Conservation (phyloP, 2,329 filamentous ascomycete species). For the Ilyonectria mors-panacis region DNA sequence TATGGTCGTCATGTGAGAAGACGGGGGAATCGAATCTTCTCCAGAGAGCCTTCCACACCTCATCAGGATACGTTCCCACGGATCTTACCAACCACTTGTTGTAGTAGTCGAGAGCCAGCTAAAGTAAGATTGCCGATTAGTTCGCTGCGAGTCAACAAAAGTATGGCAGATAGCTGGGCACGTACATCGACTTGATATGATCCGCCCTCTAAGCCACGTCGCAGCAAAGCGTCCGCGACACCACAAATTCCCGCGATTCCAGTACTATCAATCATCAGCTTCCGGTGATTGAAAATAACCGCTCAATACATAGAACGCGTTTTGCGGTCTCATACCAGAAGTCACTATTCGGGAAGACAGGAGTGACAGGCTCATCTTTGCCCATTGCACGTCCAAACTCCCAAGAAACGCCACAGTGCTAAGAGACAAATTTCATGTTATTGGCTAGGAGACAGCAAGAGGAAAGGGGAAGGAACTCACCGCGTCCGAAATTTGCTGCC, state of each 20-base stretch:
- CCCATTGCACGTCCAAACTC: constrained; percentile 62
- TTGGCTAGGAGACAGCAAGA: neutral
- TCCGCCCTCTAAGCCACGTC: neutral
- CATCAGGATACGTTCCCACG: neutral
- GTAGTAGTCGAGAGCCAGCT: constrained; percentile 11
- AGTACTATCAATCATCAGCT: neutral
- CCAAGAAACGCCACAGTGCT: constrained; percentile 60
- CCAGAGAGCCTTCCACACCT: constrained; percentile 57
- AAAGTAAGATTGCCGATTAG: neutral
- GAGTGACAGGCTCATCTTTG: constrained; percentile 46
- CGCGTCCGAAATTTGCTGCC: constrained; percentile 68
- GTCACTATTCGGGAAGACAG: constrained; percentile 50
- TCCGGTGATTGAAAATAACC: neutral
- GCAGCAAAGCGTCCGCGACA: neutral
- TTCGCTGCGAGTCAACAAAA: neutral
- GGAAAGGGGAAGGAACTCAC: constrained; percentile 36
- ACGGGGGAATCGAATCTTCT: constrained; percentile 61
- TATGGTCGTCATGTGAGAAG: constrained; percentile 66
- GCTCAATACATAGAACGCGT: neutral
- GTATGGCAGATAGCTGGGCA: neutral
- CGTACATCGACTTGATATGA: neutral
- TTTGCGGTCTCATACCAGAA: constrained; percentile 28
- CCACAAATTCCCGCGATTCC: neutral
- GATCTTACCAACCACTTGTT: neutral
- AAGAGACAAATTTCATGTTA: constrained; percentile 16